phyloP scores from a whole-genome alignment of 2,329 filamentous ascomycete species.

The Cryphonectria japonica region DNA sequence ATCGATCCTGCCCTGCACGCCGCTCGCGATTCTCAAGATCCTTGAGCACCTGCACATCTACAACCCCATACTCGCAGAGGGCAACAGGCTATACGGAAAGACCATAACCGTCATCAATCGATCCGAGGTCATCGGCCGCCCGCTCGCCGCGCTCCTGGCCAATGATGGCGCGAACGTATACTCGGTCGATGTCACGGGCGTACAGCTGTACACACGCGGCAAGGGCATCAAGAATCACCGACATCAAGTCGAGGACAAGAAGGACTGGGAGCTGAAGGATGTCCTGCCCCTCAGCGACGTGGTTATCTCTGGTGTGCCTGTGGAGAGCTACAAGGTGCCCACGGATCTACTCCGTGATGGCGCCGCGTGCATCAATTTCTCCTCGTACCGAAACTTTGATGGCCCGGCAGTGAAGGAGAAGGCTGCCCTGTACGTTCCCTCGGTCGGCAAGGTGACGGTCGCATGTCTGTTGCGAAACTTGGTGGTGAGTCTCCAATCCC shows the following conservation, averaged over 20 bases:
- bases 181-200: conserved; percentile 88
- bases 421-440: conserved; percentile 94
- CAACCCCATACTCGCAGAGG: conserved; percentile 90
- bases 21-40: conserved; percentile 94
- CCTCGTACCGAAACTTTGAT: conserved; percentile 91
- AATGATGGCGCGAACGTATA: conserved; percentile 97
- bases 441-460: conserved; percentile 97
- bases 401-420: conserved; percentile 86
- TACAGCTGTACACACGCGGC: conserved; percentile 90
- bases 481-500: conserved; percentile 63
- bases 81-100: conserved; percentile 90
- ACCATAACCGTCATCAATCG: conserved; percentile 97
- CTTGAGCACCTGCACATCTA: conserved; percentile 95
- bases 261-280: conserved; percentile 77
- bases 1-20: conserved; percentile 93
- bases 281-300: conserved; percentile 89
- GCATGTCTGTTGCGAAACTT: conserved; percentile 87
- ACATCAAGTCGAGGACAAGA: conserved; percentile 85
- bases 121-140: conserved; percentile 92
- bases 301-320: conserved; percentile 89
- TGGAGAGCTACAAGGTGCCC: conserved; percentile 87
- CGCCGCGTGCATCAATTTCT: conserved; percentile 98
- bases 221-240: conserved; percentile 82
- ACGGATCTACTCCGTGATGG: conserved; percentile 82
- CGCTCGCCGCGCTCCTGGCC: conserved; percentile 87